These are phyloP conservation scores for Ligustrum vulgare DNA, from an alignment of 257 asterid species.

Conservation along the genomic window DNA sequence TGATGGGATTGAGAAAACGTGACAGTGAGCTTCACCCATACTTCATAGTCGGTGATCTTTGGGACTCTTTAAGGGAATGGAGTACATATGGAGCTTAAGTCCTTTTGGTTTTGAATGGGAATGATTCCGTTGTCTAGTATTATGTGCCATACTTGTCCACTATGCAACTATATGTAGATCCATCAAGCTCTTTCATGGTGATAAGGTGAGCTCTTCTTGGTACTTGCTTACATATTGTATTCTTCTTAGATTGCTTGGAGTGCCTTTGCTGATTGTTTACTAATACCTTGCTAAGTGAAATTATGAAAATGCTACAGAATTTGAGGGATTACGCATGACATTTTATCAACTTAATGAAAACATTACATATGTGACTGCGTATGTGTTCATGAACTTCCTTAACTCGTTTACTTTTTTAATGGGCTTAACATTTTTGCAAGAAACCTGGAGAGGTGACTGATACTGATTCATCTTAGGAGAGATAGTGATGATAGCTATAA, in stretches of 20 bases:
- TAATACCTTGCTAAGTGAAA: background rate
- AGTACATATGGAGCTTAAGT: slow-evolving; percentile 97
- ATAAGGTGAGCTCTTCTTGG: slow-evolving; percentile 41
- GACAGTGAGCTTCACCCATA: slow-evolving; percentile 58
- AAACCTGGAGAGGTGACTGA: slow-evolving; percentile 87
- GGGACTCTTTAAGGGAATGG: slow-evolving; percentile 96
- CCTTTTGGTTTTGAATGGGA: slow-evolving; percentile 68
- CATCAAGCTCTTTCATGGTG: slow-evolving; percentile 43
- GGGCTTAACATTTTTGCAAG: slow-evolving; percentile 39
- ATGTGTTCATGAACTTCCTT: background rate
- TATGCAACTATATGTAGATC: slow-evolving; percentile 79
- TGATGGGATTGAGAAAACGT: slow-evolving; percentile 54
- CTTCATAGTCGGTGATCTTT: slow-evolving; percentile 85
- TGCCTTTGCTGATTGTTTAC: background rate
- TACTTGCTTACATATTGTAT: background rate
- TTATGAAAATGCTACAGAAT: slow-evolving; percentile 3
- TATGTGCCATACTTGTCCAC: slow-evolving; percentile 89
- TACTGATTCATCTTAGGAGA: slow-evolving; percentile 71
- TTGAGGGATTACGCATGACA: background rate
- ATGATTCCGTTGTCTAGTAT: slow-evolving; percentile 78
- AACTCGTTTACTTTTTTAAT: slow-evolving; percentile 3
- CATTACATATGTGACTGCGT: background rate
- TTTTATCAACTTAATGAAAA: background rate
- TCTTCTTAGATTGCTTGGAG: background rate
- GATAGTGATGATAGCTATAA: slow-evolving; percentile 74